These are phyloP conservation scores for Pachysandra terminalis DNA, from an alignment of 164 flowering plant species.

Conservation along the genomic window DNA sequence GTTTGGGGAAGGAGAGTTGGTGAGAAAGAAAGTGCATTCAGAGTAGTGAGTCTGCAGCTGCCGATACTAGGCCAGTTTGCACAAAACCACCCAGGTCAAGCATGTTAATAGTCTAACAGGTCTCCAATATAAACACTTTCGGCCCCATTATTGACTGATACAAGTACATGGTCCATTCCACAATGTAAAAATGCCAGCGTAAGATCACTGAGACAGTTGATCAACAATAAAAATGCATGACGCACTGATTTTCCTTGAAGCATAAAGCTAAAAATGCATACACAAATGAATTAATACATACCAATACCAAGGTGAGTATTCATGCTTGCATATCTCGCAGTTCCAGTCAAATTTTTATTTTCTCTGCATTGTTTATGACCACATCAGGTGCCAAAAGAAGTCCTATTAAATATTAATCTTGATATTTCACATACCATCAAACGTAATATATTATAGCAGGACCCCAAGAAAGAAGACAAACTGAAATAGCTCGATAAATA, in stretches of 20 bases:
- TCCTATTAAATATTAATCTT: background rate
- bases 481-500: too few relatives aligned
- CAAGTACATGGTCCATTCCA: too few relatives aligned
- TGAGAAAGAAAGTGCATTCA: too few relatives aligned
- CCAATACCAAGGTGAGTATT: slow-evolving; percentile 98
- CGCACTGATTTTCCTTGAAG: background rate
- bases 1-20: too few relatives aligned
- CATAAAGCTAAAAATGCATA: too few relatives aligned
- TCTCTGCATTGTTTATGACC: slow-evolving; percentile 52
- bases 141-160: too few relatives aligned
- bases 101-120: too few relatives aligned
- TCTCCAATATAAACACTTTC: too few relatives aligned
- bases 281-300: slow-evolving; percentile 19
- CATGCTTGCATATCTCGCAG: slow-evolving; percentile 97
- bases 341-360: slow-evolving; percentile 90
- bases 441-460: background rate
- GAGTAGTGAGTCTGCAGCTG: too few relatives aligned
- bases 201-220: background rate
- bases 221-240: background rate
- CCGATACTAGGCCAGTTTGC: too few relatives aligned
- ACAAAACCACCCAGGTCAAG: too few relatives aligned
- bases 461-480: background rate
- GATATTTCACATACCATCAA: background rate
- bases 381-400: background rate
- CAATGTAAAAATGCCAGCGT: too few relatives aligned